Evolutionary conservation across 1,284 basidiomycete species (phyloP).

Genomic region (Schizophyllum commune): DNA sequence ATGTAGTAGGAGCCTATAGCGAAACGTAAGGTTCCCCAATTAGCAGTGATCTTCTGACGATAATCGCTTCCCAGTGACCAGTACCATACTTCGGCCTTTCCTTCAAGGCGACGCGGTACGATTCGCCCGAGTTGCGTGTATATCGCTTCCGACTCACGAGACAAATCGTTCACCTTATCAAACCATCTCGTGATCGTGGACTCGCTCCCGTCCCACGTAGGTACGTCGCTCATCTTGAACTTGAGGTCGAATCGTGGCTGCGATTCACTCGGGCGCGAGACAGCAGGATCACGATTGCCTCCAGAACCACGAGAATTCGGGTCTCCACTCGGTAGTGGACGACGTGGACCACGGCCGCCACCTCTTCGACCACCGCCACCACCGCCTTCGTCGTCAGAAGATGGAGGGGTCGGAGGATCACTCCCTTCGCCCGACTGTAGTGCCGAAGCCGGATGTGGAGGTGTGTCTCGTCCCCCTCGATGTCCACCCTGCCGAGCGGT

Average conservation of each 20-base stretch:
- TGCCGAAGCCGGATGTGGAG: no score
- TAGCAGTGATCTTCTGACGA: background rate
- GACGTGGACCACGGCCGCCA: no score
- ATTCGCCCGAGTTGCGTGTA: conserved; percentile 3
- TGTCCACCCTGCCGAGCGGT: no score
- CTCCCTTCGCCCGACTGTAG: no score
- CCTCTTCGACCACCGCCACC: no score
- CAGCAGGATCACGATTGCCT: no score
- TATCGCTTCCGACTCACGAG: background rate
- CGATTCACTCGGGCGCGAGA: no score
- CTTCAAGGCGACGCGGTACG: conserved; percentile 4
- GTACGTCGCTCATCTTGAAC: conserved; percentile 3
- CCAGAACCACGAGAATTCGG: no score
- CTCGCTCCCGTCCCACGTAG: conserved; percentile 7
- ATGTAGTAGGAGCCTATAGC: conserved; percentile 6
- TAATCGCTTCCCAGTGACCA: conserved; percentile 1
- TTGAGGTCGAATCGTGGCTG: conserved; percentile 5
- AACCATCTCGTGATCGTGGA: conserved; percentile 4
- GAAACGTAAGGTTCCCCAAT: conserved; percentile 6
- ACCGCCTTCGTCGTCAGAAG: no score
- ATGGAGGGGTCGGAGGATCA: no score
- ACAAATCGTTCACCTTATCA: conserved; percentile 6
- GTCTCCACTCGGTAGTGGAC: no score
- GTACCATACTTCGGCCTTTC: conserved; percentile 7
- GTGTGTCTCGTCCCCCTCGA: no score